phyloP scores from a whole-genome alignment of 345 rosid genomes.

The Salix udensis region DNA sequence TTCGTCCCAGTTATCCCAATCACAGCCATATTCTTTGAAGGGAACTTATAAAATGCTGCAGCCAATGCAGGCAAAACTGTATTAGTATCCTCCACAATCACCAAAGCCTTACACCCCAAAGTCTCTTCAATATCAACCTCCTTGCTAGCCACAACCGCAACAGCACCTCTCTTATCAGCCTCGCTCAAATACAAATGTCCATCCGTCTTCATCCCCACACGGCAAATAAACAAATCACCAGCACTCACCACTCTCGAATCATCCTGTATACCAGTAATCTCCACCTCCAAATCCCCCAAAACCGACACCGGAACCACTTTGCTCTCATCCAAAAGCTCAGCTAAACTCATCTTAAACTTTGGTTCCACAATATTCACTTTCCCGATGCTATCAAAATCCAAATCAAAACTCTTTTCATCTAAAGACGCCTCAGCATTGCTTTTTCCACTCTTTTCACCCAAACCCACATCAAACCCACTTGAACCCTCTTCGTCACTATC shows the following conservation, averaged over 20 bases:
- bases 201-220: constrained; percentile 60
- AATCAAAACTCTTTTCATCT: constrained; percentile 55
- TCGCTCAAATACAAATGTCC: constrained; percentile 75
- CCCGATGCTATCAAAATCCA: constrained; percentile 69
- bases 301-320: constrained; percentile 86
- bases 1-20: constrained; percentile 74
- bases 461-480: constrained; percentile 27
- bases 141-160: constrained; percentile 86
- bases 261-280: constrained; percentile 82
- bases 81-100: constrained; percentile 85
- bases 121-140: constrained; percentile 92
- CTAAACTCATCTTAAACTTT: constrained; percentile 68
- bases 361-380: constrained; percentile 67
- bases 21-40: constrained; percentile 75
- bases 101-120: constrained; percentile 84
- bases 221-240: constrained; percentile 87
- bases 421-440: constrained; percentile 17
- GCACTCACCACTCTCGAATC: constrained; percentile 79
- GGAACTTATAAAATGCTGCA: constrained; percentile 67
- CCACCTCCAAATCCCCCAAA: constrained; percentile 77
- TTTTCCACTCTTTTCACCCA: constrained; percentile 23
- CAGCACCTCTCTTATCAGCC: constrained; percentile 97
- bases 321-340: constrained; percentile 89
- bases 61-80: constrained; percentile 76
- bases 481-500: constrained; percentile 29